These are phyloP conservation scores for Colletotrichum cereale DNA, from an alignment of 2,329 filamentous ascomycete species.

Conservation along the genomic window DNA sequence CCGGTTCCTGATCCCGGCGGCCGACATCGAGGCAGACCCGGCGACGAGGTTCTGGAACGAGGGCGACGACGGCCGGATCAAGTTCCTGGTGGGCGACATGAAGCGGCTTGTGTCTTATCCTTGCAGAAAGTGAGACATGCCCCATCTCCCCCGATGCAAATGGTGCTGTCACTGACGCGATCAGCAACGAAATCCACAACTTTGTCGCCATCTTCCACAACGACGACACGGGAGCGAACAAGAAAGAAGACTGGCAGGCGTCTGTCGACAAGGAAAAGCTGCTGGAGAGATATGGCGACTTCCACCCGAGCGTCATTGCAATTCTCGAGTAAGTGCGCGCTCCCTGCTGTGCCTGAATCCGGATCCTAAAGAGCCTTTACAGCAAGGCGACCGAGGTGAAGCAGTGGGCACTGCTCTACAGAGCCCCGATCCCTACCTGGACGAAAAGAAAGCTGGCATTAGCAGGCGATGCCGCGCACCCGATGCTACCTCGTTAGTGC, in stretches of 20 bases:
- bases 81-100: slow-evolving; percentile 42
- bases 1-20: slow-evolving; percentile 51
- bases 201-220: slow-evolving; percentile 52
- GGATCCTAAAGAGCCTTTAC: neutral
- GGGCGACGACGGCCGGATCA: slow-evolving; percentile 42
- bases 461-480: slow-evolving; percentile 54
- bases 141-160: neutral
- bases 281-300: slow-evolving; percentile 46
- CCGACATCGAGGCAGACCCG: slow-evolving; percentile 47
- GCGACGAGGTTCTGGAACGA: slow-evolving; percentile 49
- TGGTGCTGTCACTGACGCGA: neutral
- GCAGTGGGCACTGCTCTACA: slow-evolving; percentile 52
- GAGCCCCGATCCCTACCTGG: slow-evolving; percentile 49
- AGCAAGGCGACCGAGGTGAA: slow-evolving; percentile 53
- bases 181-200: slow-evolving; percentile 51
- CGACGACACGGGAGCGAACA: slow-evolving; percentile 37
- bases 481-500: slow-evolving; percentile 52
- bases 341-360: neutral
- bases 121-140: slow-evolving; percentile 47
- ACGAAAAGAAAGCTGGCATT: slow-evolving; percentile 49
- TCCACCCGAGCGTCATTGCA: slow-evolving; percentile 45
- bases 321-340: slow-evolving; percentile 45
- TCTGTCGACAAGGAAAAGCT: slow-evolving; percentile 47
- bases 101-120: slow-evolving; percentile 51
- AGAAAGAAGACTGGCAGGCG: slow-evolving; percentile 48